Base-by-base conservation (phyloP, 345 rosid species). In the Odontarrhena argentea region DNA sequence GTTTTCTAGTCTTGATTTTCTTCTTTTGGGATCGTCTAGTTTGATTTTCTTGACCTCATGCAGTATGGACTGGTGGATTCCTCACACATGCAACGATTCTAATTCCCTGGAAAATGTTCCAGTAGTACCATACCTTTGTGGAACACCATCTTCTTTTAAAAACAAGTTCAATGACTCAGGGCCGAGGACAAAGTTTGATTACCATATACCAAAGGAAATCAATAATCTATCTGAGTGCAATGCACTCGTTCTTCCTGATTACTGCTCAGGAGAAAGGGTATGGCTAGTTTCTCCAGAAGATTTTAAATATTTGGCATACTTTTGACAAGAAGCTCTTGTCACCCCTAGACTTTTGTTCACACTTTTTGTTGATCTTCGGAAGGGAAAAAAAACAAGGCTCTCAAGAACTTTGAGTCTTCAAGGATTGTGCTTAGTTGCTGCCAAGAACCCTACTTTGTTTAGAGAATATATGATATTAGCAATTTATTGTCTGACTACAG, bases 41-140 rank as follows among this genome's bases (percentile, higher is more conserved):
- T 63, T 74, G 11, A 54, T 67, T 37, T 57, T 60, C 34, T 63
- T 69, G 62, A 22, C 53, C 10, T 57, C 40, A 37, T 60, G 70
- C 69, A 77, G 84, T 35, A 50, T 80, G 79, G 77, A 64, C 18
- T 77, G 75, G 81, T 77, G 83, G 81, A 61, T 43, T 70, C 63
- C 69, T 67, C 14, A 8, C 42, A 50, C 44, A 36, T 63, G 58
- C 63, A 74, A 50, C 44, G 42, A 53, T 60, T 11, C 55, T 74
- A 49, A 34, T 37, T 67, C 79, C 55, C 67, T 74, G 41, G 69
- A 77, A 56, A 50, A 71, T 60, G 14, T 74, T 46, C 81, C 84
- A 11, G 70, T 38, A 46, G 73, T 75, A 34, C 67, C 67, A 41
- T 57, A 74, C 55, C 75, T 80, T 79, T 76, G 38, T 51, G 63